A percentile compares a stretch with the other conserved stretches of the same genome.
phyloP scores from a whole-genome alignment of 2,329 filamentous ascomycete genomes.

The Bipolaris sorokiniana region DNA sequence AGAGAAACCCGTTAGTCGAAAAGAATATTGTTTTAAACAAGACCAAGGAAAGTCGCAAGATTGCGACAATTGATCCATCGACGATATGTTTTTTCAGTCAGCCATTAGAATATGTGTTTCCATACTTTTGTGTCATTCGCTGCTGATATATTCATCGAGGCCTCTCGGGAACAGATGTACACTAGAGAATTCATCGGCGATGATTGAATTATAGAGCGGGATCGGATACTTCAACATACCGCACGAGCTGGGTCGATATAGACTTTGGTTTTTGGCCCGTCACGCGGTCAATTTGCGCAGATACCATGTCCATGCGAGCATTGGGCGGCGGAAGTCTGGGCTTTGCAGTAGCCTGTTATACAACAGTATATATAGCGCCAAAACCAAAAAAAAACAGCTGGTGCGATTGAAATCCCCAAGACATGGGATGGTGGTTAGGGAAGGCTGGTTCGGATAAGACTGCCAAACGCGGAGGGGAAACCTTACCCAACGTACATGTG shows the following conservation, averaged over 20 bases:
- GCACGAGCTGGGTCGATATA: not conserved
- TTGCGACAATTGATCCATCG: not conserved
- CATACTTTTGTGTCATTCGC: not conserved
- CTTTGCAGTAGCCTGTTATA: not conserved
- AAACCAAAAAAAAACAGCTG: too few species aligned
- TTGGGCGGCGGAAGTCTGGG: not conserved
- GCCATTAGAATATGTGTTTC: not conserved
- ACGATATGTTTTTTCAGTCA: not conserved
- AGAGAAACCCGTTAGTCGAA: not conserved
- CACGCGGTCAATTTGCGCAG: not conserved
- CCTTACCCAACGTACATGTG: too few species aligned
- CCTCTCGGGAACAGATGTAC: not conserved
- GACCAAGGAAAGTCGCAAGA: not conserved
- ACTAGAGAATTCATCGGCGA: not conserved
- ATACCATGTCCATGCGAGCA: not conserved
- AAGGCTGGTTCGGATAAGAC: not conserved
- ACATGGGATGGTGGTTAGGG: not conserved
- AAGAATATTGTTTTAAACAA: not conserved
- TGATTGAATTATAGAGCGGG: not conserved
- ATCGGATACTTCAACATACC: not conserved
- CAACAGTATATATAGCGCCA: too few species aligned
- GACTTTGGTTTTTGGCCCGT: conserved; percentile 1
- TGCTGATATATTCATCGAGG: not conserved
- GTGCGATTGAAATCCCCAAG: too few species aligned
- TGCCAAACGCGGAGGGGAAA: not conserved